Percentiles rank a stretch among this genome's conserved stretches.
These are phyloP conservation scores for Royoungia palumana DNA, from an alignment of 768 basidiomycete species.

Conservation along the genomic window DNA sequence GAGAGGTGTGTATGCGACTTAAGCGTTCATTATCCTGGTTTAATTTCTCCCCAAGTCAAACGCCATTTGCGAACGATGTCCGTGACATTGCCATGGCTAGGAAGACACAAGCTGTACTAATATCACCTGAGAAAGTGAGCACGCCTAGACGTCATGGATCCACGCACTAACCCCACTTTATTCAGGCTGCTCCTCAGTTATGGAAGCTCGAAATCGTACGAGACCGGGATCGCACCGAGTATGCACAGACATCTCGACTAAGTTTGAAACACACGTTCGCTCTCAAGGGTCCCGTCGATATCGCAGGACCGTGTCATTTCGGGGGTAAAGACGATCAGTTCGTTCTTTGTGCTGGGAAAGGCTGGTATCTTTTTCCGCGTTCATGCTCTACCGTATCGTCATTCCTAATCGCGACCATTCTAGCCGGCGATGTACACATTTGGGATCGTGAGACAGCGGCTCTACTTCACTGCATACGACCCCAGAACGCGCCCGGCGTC, in stretches of 20 bases:
- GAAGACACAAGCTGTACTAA: slow-evolving; percentile 42
- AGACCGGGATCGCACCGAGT: slow-evolving; percentile 42
- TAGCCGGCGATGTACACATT: slow-evolving; percentile 80
- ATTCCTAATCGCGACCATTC: slow-evolving; percentile 1
- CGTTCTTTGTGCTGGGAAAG: slow-evolving; percentile 75
- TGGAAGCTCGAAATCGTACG: slow-evolving; percentile 69
- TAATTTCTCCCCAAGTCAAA: slow-evolving; percentile 39
- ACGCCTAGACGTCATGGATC: slow-evolving; percentile 5
- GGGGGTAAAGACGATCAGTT: slow-evolving; percentile 78
- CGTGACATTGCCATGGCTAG: slow-evolving; percentile 49
- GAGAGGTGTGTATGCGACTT: slow-evolving; percentile 39
- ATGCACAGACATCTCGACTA: slow-evolving; percentile 29
- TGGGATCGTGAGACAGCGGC: slow-evolving; percentile 83
- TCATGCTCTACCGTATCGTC: not conserved
- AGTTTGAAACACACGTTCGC: slow-evolving; percentile 65
- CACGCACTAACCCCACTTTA: slow-evolving; percentile 9
- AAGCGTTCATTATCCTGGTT: not conserved
- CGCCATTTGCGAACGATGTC: slow-evolving; percentile 53
- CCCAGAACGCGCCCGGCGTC: slow-evolving; percentile 44
- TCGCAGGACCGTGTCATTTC: slow-evolving; percentile 80
- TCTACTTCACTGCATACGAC: slow-evolving; percentile 65
- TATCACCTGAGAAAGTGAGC: slow-evolving; percentile 33
- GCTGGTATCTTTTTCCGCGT: slow-evolving; percentile 31
- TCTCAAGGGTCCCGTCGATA: slow-evolving; percentile 65
- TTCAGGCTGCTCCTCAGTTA: slow-evolving; percentile 70